These are phyloP conservation scores for Yamadazyma kitorensis DNA, from an alignment of 805 yeast genomes.

Conservation along the genomic window DNA sequence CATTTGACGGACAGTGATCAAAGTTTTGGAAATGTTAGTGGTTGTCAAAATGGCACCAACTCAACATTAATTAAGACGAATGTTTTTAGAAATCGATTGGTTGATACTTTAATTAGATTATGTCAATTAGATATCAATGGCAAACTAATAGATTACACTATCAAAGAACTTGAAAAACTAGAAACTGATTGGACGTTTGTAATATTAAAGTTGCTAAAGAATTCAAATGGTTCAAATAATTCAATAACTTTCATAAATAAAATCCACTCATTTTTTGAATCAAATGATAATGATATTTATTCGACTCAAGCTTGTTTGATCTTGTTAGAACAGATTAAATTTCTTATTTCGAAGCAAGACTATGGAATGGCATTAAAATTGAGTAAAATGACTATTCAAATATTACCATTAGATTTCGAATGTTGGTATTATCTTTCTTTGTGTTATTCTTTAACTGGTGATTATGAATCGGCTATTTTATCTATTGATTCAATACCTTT, in stretches of 20 bases:
- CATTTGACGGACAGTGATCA: conserved; percentile 41
- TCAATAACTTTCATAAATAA: conserved; percentile 21
- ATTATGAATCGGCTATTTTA: conserved; percentile 58
- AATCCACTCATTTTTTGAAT: conserved; percentile 18
- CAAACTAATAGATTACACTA: conserved; percentile 25
- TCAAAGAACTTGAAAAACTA: conserved; percentile 22
- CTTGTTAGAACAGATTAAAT: conserved; percentile 61
- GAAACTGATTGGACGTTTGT: conserved; percentile 21
- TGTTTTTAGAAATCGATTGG: conserved; percentile 48
- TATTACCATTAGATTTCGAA: conserved; percentile 74
- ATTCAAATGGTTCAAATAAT: conserved; percentile 19
- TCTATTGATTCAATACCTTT: conserved; percentile 73
- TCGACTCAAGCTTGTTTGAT: conserved; percentile 55
- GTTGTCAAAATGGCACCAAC: conserved; percentile 22
- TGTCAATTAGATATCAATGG: conserved; percentile 39
- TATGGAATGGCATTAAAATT: conserved; percentile 54
- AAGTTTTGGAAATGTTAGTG: conserved; percentile 27
- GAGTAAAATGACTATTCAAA: conserved; percentile 58
- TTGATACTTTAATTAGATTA: conserved; percentile 48
- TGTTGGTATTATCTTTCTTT: conserved; percentile 68
- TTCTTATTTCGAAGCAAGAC: conserved; percentile 53
- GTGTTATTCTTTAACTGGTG: conserved; percentile 53
- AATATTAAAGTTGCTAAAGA: conserved; percentile 22
- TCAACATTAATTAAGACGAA: conserved; percentile 19
- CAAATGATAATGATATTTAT: conserved; percentile 8